Evolutionary conservation across 495 filamentous ascomycete genomes (phyloP), one percentile per base, ranked within the genome.

Genomic region (Choiromyces venosus): DNA sequence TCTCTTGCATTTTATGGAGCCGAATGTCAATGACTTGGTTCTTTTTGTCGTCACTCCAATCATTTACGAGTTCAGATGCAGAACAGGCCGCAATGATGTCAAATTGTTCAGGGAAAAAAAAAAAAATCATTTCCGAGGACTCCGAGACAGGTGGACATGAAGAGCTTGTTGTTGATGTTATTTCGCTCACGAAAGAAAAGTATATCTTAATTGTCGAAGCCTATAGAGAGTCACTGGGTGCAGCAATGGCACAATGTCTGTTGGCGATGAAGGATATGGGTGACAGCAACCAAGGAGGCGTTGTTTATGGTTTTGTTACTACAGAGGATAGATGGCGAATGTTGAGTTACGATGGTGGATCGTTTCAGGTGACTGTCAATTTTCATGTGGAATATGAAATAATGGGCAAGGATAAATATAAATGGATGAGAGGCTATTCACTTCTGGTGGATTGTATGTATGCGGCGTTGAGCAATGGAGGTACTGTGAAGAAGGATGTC

Each of bases 261-360:
- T 38, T 73, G 0, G 19, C 70, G 37, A 61, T 75, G 65, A 75
- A 75, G 36, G 70, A 73, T 73, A 42, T 52, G 44, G 66, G 70
- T 56, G 73, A 73, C 33, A 72, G 68, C 33, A 75, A 75, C 69
- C 25, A 21, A 64, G 70, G 33, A 37, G 65, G 70, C 42, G 39
- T 36, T 64, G 73, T 69, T 5, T 72, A 75, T 25, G 42, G 69
- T 8, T 74, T 72, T 64, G 69, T 72, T 74, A 71, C 69, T 67
- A 67, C 38, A 4, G 65, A 69, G 38, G 73, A 69, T 65, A 68
- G 1, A 35, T 75, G 70, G 71, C 46, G 18, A 76, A 76, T 76
- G 37, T 19, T 73, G 3, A 65, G 25, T 8, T 75, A 73, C 37
- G 65, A 73, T 69, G 44, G 73, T 25, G 29, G 42, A 66, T 70